Percentiles rank a stretch among this genome's conserved stretches.
phyloP scores from a whole-genome alignment of 176 grass and related monocot species.

The Avena sativa region DNA sequence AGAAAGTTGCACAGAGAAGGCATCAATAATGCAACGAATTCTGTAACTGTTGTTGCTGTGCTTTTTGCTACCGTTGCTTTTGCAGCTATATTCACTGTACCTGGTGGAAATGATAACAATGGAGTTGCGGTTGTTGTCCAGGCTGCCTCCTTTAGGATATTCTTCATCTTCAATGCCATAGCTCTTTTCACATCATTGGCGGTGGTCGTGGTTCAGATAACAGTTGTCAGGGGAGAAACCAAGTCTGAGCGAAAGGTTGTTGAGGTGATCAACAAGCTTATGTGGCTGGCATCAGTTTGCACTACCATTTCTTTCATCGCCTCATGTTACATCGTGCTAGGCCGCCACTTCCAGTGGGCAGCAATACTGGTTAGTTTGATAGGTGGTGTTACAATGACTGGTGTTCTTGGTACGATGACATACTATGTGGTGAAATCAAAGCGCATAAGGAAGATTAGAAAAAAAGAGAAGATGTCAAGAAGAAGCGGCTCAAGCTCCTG shows the following conservation, averaged over 20 bases:
- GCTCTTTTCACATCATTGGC: conserved; percentile 93
- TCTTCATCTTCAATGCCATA: conserved; percentile 93
- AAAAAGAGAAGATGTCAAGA: conserved; percentile 83
- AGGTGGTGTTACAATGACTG: conserved; percentile 84
- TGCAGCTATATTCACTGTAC: conserved; percentile 94
- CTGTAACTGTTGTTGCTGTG: conserved; percentile 95
- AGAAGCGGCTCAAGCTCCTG: conserved; percentile 83
- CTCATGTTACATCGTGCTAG: conserved; percentile 90
- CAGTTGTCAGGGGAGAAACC: conserved; percentile 91
- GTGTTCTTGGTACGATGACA: conserved; percentile 95
- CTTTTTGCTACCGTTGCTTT: conserved; percentile 94
- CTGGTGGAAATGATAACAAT: conserved; percentile 71
- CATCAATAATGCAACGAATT: conserved; percentile 97
- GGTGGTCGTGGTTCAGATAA: conserved; percentile 97
- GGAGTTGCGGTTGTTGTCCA: conserved; percentile 69
- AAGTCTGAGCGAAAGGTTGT: conserved; percentile 88
- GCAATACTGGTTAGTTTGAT: conserved; percentile 88
- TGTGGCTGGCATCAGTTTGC: conserved; percentile 96
- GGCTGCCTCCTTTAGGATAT: conserved; percentile 72
- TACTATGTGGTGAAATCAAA: conserved; percentile 97
- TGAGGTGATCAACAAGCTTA: conserved; percentile 98
- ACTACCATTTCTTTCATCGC: conserved; percentile 94
- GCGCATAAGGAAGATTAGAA: conserved; percentile 72
- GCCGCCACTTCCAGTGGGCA: conserved; percentile 74
- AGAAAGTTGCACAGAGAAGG: conserved; percentile 93